A percentile compares a stretch with the other conserved stretches of the same genome.
These are phyloP conservation scores for Phanerochaete carnosa DNA, from an alignment of 768 basidiomycete genomes.

Conservation along the genomic window DNA sequence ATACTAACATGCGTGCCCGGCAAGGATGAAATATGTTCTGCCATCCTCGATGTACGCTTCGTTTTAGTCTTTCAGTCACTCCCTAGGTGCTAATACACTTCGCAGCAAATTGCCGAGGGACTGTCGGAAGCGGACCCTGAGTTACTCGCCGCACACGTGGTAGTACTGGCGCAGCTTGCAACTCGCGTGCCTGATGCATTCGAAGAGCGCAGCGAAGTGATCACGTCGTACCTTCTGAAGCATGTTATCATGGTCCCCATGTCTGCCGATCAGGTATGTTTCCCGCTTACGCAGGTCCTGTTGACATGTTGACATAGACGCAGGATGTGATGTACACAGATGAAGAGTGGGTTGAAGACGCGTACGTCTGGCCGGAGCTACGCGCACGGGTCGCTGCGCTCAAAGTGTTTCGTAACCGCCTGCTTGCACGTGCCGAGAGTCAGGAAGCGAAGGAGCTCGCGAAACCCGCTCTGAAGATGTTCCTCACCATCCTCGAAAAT, in stretches of 20 bases:
- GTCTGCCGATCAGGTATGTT: conserved; percentile 42
- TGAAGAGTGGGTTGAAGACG: conserved; percentile 78
- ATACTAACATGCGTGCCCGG: conserved; percentile 60
- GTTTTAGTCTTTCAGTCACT: not conserved
- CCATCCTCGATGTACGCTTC: conserved; percentile 61
- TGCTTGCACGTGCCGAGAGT: conserved; percentile 60
- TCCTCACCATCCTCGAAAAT: conserved; percentile 65
- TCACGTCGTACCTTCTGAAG: conserved; percentile 72
- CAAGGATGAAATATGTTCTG: conserved; percentile 43
- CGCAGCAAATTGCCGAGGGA: conserved; percentile 56
- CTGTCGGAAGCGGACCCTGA: conserved; percentile 48
- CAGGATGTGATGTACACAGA: conserved; percentile 58
- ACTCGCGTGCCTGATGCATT: conserved; percentile 67
- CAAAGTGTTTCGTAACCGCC: conserved; percentile 81
- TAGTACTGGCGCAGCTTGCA: conserved; percentile 74
- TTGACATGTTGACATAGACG: conserved; percentile 1
- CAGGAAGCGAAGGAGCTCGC: conserved; percentile 65
- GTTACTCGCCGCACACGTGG: conserved; percentile 59
- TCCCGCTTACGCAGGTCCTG: not conserved
- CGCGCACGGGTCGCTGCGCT: conserved; percentile 71
- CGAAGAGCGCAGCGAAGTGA: conserved; percentile 71
- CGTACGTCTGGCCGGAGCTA: conserved; percentile 52
- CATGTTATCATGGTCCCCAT: conserved; percentile 56
- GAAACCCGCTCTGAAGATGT: conserved; percentile 72
- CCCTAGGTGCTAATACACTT: not conserved